Percentiles rank a stretch among this genome's conserved stretches.
These are phyloP conservation scores for Xylariales sp. DNA, from an alignment of 2,329 filamentous ascomycete genomes.

Conservation along the genomic window DNA sequence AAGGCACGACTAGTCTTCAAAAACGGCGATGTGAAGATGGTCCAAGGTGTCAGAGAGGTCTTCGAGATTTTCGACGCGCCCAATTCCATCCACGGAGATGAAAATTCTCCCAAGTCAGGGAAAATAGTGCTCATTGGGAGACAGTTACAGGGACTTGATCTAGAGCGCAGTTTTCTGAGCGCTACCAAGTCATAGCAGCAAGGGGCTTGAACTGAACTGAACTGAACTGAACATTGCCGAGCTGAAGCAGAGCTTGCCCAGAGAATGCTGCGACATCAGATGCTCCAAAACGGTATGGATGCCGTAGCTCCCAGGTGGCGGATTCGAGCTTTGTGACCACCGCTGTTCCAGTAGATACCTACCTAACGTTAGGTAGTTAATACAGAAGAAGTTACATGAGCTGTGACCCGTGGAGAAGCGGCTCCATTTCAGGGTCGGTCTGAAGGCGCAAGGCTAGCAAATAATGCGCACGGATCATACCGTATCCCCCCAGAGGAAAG, in stretches of 20 bases:
- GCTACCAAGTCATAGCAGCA: slow-evolving; percentile 10
- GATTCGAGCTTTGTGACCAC: no score
- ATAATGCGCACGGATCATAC: slow-evolving; percentile 6
- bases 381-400: no score
- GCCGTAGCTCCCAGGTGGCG: no score
- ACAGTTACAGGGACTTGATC: slow-evolving; percentile 45
- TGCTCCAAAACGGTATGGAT: no score
- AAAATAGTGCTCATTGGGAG: slow-evolving; percentile 64
- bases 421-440: no score
- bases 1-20: slow-evolving; percentile 72
- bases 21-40: slow-evolving; percentile 64
- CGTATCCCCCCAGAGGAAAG: neutral
- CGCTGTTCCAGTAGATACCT: no score
- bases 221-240: no score
- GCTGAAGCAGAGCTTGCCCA: no score
- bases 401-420: no score
- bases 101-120: slow-evolving; percentile 30
- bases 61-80: slow-evolving; percentile 79
- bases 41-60: slow-evolving; percentile 89
- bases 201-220: no score
- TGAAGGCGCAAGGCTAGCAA: neutral
- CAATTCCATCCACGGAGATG: slow-evolving; percentile 14
- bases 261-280: no score
- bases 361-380: no score
- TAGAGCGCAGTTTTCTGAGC: slow-evolving; percentile 37